Evolutionary conservation across 495 filamentous ascomycete species (phyloP).

Genomic region (Sordaria brevicollis): DNA sequence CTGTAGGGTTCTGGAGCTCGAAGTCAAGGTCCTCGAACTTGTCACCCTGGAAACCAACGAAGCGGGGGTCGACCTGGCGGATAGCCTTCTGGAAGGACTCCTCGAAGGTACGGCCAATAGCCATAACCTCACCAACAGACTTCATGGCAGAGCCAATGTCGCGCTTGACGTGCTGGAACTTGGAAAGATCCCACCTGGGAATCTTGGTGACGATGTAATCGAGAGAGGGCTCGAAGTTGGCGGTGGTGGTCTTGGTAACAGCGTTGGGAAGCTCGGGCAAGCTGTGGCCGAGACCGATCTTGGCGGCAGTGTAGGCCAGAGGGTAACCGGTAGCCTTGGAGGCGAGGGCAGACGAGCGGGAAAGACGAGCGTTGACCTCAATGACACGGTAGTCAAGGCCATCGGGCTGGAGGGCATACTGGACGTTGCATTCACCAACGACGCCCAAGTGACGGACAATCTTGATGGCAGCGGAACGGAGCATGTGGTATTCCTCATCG

Average conservation of each 20-base stretch:
- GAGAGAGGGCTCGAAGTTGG: constrained; percentile 95
- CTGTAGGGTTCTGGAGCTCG: constrained; percentile 80
- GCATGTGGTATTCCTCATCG: constrained; percentile 98
- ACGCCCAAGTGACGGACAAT: constrained; percentile 93
- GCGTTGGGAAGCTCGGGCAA: constrained; percentile 93
- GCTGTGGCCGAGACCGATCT: constrained; percentile 91
- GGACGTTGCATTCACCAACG: constrained; percentile 95
- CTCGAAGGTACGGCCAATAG: constrained; percentile 94
- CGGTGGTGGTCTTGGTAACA: constrained; percentile 95
- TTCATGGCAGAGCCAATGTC: constrained; percentile 98
- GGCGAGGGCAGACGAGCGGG: constrained; percentile 88
- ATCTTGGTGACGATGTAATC: constrained; percentile 99
- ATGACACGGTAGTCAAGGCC: constrained; percentile 95
- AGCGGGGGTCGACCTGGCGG: constrained; percentile 87
- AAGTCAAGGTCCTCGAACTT: constrained; percentile 90
- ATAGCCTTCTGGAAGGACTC: constrained; percentile 99
- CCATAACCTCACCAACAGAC: constrained; percentile 98
- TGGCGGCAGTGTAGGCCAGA: constrained; percentile 91
- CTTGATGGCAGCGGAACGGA: constrained; percentile 90
- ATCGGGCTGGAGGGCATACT: constrained; percentile 92
- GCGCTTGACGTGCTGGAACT: constrained; percentile 97
- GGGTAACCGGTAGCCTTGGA: constrained; percentile 98
- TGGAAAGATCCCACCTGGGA: constrained; percentile 91
- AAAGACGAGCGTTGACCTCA: constrained; percentile 96
- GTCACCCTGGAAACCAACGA: constrained; percentile 87